Conservation (phyloP, 106 monocot species). For the Triglochin maritima region DNA sequence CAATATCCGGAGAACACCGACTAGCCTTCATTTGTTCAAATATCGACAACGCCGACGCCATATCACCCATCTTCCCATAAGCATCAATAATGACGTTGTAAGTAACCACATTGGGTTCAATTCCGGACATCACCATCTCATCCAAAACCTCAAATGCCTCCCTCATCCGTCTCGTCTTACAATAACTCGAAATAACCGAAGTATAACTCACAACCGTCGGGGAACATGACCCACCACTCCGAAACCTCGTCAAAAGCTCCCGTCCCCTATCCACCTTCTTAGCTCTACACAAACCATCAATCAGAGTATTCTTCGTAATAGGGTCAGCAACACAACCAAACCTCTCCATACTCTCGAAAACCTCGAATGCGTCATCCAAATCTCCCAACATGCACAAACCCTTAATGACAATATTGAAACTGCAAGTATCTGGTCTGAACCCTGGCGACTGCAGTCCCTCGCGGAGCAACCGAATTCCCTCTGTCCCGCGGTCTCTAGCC, state of each 20-base stretch:
- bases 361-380: constrained; percentile 39
- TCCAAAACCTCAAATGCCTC: constrained; percentile 36
- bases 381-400: constrained; percentile 39
- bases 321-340: constrained; percentile 46
- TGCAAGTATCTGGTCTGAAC: constrained; percentile 46
- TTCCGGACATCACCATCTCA: constrained; percentile 51
- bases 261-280: constrained; percentile 28
- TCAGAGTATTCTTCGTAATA: constrained; percentile 39
- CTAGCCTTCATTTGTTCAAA: constrained; percentile 42
- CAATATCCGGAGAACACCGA: constrained; percentile 55
- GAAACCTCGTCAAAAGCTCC: constrained; percentile 28
- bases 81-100: constrained; percentile 86
- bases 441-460: constrained; percentile 6
- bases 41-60: constrained; percentile 24
- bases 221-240: constrained; percentile 16
- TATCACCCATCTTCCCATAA: constrained; percentile 49
- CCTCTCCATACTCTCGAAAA: constrained; percentile 35
- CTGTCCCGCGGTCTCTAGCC: constrained; percentile 6
- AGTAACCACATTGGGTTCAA: constrained; percentile 44
- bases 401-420: constrained; percentile 53
- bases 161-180: constrained; percentile 47
- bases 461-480: constrained; percentile 35
- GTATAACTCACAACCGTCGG: constrained; percentile 56
- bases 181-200: constrained; percentile 43
- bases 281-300: constrained; percentile 49